Base-by-base conservation (phyloP, 208 protist species). In the Trypanosoma boissoni region DNA sequence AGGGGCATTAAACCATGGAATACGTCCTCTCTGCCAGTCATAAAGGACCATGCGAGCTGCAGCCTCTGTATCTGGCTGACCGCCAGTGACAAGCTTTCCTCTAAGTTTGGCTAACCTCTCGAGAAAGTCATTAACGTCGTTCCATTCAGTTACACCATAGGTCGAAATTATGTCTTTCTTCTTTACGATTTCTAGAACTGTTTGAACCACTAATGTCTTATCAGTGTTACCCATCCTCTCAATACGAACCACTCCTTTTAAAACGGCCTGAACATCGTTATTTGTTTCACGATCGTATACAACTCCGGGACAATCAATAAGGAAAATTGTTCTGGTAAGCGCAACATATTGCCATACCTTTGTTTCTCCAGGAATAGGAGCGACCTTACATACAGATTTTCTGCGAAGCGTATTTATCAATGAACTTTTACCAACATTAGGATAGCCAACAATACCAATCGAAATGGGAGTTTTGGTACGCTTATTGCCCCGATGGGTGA, bases 281-380 rank as follows among this genome's bases (percentile, higher is more conserved):
- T 99, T 98, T 4, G 80, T 79, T 56, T 91, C 85, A 1, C 78
- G 69, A 49, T 95, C 80, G 67, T 98, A 96, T 18, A 99, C 95
- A 5, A 99, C 94, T 69, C 99, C 99, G 21, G 99, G 99, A 75
- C 98, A 99, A 85, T 99, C 99, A 64, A 99, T 99, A 4, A 99
- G 76, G 66, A 98, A 99, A 55, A 99, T 99, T 46, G 78, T 80
- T 41, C 94, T 86, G 41, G 98, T 99, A 12, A 99, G 84, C 2
- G 97, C 97, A 29, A 99, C 96, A 77, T 99, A 99, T 79, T 99
- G 98, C 99, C 99, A 99, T 23, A 99, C 97, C 68, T 99, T 99
- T n/a, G 99, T 99, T 75, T 99, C 97, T 31, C 99, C 99, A 8
- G 99, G 98, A 66, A 99, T 97, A 6, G 99, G 99, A 0, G 99